Conservation (phyloP, 2,329 filamentous ascomycete genomes). For the Penicillium glabrum region DNA sequence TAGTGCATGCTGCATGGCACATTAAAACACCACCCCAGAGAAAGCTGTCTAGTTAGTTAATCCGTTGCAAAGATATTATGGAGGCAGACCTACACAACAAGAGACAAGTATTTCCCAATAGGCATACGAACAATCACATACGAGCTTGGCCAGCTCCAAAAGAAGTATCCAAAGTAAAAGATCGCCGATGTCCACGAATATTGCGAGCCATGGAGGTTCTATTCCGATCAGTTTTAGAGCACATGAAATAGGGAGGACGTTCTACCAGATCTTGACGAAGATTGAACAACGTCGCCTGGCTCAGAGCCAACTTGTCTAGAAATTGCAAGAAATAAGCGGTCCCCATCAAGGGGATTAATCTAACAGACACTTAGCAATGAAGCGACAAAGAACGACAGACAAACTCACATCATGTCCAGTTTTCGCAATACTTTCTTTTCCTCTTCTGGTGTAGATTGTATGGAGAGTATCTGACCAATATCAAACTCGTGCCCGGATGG, state of each 20-base stretch:
- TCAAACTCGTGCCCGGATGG: too few species aligned
- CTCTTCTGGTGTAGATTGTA: too few species aligned
- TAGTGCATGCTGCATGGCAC: conserved; percentile 16
- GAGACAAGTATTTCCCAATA: conserved; percentile 29
- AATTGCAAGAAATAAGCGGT: conserved; percentile 17
- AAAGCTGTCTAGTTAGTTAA: background rate
- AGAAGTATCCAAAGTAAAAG: conserved; percentile 36
- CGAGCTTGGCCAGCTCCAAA: conserved; percentile 40
- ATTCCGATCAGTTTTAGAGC: background rate
- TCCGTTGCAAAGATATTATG: too few species aligned
- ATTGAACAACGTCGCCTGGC: conserved; percentile 15
- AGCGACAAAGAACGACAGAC: too few species aligned
- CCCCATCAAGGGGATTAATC: conserved; percentile 16
- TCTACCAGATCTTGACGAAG: conserved; percentile 15
- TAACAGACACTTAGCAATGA: background rate
- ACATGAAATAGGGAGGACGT: background rate
- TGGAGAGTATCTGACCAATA: too few species aligned
- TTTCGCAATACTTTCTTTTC: too few species aligned
- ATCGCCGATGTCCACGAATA: conserved; percentile 26
- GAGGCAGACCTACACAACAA: conserved; percentile 23
- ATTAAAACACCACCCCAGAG: conserved; percentile 15
- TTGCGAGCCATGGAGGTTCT: conserved; percentile 15
- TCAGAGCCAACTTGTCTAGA: conserved; percentile 14
- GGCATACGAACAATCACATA: conserved; percentile 35
- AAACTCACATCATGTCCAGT: too few species aligned